Evolutionary conservation across 805 yeast species (phyloP).

Genomic region (Starmerella gropengiesseri): DNA sequence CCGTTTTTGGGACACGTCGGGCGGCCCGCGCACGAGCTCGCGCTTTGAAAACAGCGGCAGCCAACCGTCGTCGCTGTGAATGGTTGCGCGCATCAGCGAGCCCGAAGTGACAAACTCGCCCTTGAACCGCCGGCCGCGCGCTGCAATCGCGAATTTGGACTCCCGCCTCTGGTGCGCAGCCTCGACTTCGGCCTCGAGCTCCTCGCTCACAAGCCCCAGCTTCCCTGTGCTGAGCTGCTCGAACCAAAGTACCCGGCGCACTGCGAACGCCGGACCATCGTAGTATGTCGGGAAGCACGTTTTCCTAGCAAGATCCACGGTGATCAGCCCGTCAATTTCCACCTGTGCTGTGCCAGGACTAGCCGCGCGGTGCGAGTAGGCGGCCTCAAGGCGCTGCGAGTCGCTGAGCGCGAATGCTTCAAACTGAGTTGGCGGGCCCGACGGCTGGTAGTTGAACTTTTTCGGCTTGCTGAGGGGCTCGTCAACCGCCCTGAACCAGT

Average conservation of each 20-base stretch:
- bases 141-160: neutral
- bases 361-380: conserved; percentile 25
- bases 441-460: conserved; percentile 43
- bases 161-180: neutral
- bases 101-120: no score
- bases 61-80: conserved; percentile 1
- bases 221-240: conserved; percentile 35
- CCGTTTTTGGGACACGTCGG: neutral
- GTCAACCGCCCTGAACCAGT: conserved; percentile 81
- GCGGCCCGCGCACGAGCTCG: conserved; percentile 3
- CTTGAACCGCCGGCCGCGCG: no score
- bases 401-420: conserved; percentile 58
- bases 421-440: conserved; percentile 43
- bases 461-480: conserved; percentile 59
- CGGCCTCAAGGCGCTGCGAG: conserved; percentile 47
- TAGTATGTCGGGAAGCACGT: conserved; percentile 64
- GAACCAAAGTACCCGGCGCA: conserved; percentile 83
- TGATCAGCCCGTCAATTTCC: conserved; percentile 68
- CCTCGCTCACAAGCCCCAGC: conserved; percentile 40
- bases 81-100: neutral
- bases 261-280: conserved; percentile 78
- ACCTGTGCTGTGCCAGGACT: conserved; percentile 40
- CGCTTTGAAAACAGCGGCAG: neutral
- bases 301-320: conserved; percentile 50
- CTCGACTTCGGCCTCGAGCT: conserved; percentile 51